Percentiles rank a stretch among this genome's conserved stretches.
phyloP scores from a whole-genome alignment of 495 filamentous ascomycete genomes.

The Penicillium diatomitis region DNA sequence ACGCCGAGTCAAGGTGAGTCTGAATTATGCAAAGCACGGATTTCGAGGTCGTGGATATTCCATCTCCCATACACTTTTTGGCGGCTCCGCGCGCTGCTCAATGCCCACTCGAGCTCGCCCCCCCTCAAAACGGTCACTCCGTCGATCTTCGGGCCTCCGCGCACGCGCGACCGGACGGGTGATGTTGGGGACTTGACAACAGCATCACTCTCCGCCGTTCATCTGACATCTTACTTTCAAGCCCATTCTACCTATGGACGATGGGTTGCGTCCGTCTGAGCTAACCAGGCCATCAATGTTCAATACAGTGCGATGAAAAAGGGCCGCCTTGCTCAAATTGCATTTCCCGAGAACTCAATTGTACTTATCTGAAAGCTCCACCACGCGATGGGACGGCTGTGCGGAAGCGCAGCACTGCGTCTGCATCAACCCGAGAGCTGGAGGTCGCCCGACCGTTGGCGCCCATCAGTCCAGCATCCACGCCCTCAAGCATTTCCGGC shows the following conservation, averaged over 20 bases:
- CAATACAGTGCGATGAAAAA: conserved; percentile 34
- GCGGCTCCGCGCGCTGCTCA: too few species aligned
- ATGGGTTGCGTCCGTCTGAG: not conserved
- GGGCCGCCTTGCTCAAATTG: conserved; percentile 39
- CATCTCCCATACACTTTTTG: too few species aligned
- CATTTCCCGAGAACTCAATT: conserved; percentile 28
- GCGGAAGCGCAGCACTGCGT: not conserved
- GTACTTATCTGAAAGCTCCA: conserved; percentile 28
- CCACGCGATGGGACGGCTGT: conserved; percentile 6
- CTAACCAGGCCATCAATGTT: not conserved
- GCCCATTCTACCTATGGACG: not conserved
- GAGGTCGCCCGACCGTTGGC: conserved; percentile 8
- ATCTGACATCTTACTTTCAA: not conserved
- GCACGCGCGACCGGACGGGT: too few species aligned
- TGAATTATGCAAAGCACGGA: too few species aligned
- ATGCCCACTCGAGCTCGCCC: too few species aligned
- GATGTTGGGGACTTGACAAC: too few species aligned
- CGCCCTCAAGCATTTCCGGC: conserved; percentile 13
- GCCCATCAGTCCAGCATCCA: conserved; percentile 14
- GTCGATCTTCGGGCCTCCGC: too few species aligned
- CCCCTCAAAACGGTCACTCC: too few species aligned
- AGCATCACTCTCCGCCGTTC: too few species aligned
- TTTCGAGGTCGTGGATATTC: too few species aligned
- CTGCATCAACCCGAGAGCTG: conserved; percentile 1
- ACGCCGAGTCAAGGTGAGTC: conserved; percentile 44